Percentiles rank a stretch among this genome's conserved stretches.
phyloP scores from a whole-genome alignment of 805 yeast genomes.

The Spathaspora passalidarum region DNA sequence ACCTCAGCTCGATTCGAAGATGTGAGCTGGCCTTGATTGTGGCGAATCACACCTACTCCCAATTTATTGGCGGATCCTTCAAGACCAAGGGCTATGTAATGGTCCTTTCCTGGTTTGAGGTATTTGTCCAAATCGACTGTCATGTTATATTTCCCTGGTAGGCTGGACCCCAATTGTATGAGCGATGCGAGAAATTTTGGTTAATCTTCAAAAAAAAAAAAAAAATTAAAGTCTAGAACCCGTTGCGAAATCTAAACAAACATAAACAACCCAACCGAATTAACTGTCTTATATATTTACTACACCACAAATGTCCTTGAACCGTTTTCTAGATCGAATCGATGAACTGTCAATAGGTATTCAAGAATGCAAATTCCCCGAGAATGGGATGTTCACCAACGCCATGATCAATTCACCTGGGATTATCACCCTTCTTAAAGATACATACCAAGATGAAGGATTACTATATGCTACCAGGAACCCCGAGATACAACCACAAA shows the following conservation, averaged over 20 bases:
- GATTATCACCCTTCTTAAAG: constrained; percentile 57
- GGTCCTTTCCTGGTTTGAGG: constrained; percentile 40
- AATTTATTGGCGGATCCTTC: constrained; percentile 98
- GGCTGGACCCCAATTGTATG: too few relatives aligned
- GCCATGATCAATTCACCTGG: constrained; percentile 52
- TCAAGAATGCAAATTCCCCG: constrained; percentile 44
- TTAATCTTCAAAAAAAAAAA: neutral
- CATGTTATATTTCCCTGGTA: constrained; percentile 13
- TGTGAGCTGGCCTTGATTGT: constrained; percentile 57
- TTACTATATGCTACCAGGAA: constrained; percentile 41
- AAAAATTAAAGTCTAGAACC: neutral
- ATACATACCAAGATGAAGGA: constrained; percentile 52
- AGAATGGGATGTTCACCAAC: constrained; percentile 65
- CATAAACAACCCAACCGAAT: neutral
- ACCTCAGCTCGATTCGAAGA: constrained; percentile 66
- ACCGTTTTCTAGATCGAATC: constrained; percentile 27
- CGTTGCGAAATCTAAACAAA: neutral
- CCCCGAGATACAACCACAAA: neutral
- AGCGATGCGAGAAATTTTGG: neutral
- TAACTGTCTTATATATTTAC: neutral
- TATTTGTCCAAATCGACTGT: constrained; percentile 48
- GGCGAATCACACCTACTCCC: constrained; percentile 90
- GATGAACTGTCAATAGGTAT: constrained; percentile 41
- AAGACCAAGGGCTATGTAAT: constrained; percentile 78
- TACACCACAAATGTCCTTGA: constrained; percentile 13